Conservation (phyloP, 2,329 filamentous ascomycete genomes). For the Fusarium lateritium region DNA sequence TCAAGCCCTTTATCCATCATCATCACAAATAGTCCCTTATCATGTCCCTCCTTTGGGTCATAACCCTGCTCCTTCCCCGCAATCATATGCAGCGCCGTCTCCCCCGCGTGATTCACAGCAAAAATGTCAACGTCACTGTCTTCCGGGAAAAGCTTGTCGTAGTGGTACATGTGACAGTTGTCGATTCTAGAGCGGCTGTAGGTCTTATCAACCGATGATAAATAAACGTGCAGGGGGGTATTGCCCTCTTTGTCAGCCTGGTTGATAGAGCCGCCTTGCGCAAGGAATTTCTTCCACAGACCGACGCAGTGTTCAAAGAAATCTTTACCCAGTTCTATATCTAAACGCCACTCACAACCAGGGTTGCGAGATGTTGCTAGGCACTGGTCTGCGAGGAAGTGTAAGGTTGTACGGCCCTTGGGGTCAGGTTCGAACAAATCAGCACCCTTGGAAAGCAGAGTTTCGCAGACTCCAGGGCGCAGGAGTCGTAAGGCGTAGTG, state of each 20-base stretch:
- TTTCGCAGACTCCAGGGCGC: slow-evolving; percentile 33
- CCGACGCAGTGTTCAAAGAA: slow-evolving; percentile 21
- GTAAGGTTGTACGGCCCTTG: slow-evolving; percentile 29
- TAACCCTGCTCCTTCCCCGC: background rate
- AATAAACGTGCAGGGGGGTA: slow-evolving; percentile 30
- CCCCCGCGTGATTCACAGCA: slow-evolving; percentile 26
- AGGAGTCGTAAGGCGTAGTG: slow-evolving; percentile 32
- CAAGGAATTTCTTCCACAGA: slow-evolving; percentile 26
- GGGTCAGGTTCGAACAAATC: slow-evolving; percentile 29
- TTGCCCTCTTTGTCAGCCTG: slow-evolving; percentile 28
- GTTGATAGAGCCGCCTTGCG: slow-evolving; percentile 34
- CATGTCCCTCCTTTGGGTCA: slow-evolving; percentile 2
- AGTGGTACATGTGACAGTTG: slow-evolving; percentile 32
- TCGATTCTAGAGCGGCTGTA: fast-evolving
- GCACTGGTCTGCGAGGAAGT: slow-evolving; percentile 37
- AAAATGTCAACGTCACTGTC: slow-evolving; percentile 33
- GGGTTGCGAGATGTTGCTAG: background rate
- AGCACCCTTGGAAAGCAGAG: slow-evolving; percentile 33
- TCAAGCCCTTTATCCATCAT: slow-evolving; percentile 40
- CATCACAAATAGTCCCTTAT: slow-evolving; percentile 33
- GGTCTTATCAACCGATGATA: background rate
- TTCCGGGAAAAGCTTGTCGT: slow-evolving; percentile 28
- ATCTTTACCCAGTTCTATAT: background rate
- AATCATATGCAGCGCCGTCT: slow-evolving; percentile 41
- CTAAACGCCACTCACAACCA: background rate